Evolutionary conservation across 768 basidiomycete species (phyloP).

Genomic region (Phylloporus scabripes): DNA sequence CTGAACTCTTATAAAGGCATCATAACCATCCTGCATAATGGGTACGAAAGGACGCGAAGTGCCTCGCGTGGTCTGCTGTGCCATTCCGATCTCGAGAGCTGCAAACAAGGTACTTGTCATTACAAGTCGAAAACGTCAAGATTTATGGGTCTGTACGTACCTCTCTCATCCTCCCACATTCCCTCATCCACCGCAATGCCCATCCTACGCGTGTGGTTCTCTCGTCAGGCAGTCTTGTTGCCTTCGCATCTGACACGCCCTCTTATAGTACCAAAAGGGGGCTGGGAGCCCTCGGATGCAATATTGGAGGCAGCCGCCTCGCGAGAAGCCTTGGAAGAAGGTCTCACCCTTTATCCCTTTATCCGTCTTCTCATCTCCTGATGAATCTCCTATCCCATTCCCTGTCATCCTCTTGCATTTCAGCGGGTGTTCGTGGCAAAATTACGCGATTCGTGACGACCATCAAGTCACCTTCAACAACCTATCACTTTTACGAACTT

Average conservation of each 20-base stretch:
- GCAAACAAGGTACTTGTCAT: constrained; percentile 77
- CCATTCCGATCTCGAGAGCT: constrained; percentile 73
- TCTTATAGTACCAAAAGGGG: constrained; percentile 80
- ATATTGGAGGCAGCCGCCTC: constrained; percentile 82
- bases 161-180: constrained; percentile 5
- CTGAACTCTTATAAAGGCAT: constrained; percentile 3
- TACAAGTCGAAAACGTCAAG: constrained; percentile 76
- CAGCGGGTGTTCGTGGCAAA: constrained; percentile 83
- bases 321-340: constrained; percentile 93
- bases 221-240: neutral
- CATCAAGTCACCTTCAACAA: constrained; percentile 70
- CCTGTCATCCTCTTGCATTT: constrained; percentile 27
- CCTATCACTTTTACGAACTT: constrained; percentile 88
- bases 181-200: neutral
- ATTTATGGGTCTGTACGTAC: constrained; percentile 85
- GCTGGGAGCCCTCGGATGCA: constrained; percentile 80
- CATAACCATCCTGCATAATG: constrained; percentile 26
- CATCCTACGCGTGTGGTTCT: neutral
- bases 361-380: constrained; percentile 67
- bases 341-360: constrained; percentile 82
- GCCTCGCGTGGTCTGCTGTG: constrained; percentile 86
- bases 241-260: constrained; percentile 5
- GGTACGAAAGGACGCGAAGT: constrained; percentile 69
- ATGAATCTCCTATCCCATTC: constrained; percentile 46
- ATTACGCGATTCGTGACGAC: constrained; percentile 84